phyloP scores from a whole-genome alignment of 2,329 filamentous ascomycete species.

The Stachybotrys elegans region DNA sequence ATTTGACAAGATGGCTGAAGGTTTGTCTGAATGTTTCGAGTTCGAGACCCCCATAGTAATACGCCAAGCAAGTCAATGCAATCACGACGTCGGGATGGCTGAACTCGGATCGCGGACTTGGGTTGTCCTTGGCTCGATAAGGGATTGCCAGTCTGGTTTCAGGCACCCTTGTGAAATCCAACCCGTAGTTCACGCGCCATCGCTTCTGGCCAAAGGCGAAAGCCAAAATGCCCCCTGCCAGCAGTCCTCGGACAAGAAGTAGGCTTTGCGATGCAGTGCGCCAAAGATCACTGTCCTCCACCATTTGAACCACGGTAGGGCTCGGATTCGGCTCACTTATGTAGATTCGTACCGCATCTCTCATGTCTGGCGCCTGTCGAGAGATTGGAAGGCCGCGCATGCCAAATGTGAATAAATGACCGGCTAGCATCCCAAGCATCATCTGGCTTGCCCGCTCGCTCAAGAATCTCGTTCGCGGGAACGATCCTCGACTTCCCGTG shows the following conservation, averaged over 20 bases:
- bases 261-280: conserved; percentile 27
- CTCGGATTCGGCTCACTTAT: background rate
- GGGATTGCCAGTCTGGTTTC: conserved; percentile 47
- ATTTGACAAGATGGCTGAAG: conserved; percentile 40
- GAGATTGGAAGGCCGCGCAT: conserved; percentile 32
- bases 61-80: conserved; percentile 45
- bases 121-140: conserved; percentile 52
- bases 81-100: conserved; percentile 54
- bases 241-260: conserved; percentile 45
- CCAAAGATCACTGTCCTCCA: conserved; percentile 33
- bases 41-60: conserved; percentile 48
- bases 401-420: conserved; percentile 11
- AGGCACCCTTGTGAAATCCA: conserved; percentile 35
- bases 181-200: conserved; percentile 59
- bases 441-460: background rate
- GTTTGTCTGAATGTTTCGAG: conserved; percentile 40
- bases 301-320: conserved; percentile 2
- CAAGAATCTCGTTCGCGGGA: conserved; percentile 27
- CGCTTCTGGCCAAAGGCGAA: conserved; percentile 51
- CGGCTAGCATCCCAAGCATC: background rate
- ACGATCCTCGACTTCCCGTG: conserved; percentile 24
- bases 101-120: conserved; percentile 49
- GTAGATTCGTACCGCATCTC: background rate
- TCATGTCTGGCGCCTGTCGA: conserved; percentile 22
- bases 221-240: conserved; percentile 46